These are phyloP conservation scores for Cyberlindnera samutprakarnensis DNA, from an alignment of 805 yeast species.

Conservation along the genomic window DNA sequence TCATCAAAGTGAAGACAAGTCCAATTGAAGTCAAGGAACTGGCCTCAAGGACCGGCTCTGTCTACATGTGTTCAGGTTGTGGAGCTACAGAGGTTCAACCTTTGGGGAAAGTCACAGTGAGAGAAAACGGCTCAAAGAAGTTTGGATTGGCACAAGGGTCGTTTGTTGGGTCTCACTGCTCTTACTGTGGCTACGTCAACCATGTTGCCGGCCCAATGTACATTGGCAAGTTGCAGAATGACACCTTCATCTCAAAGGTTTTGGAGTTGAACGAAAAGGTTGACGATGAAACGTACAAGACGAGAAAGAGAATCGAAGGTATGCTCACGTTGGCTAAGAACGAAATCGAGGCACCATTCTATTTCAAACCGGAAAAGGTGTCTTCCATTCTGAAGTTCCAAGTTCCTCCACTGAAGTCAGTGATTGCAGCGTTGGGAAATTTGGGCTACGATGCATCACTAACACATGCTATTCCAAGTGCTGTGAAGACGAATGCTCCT, in stretches of 20 bases:
- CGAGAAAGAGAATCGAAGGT: constrained; percentile 80
- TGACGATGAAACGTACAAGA: constrained; percentile 57
- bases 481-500: constrained; percentile 87
- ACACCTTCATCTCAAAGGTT: constrained; percentile 56
- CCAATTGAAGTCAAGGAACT: constrained; percentile 79
- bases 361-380: constrained; percentile 71
- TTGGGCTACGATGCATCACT: constrained; percentile 76
- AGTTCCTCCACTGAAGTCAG: constrained; percentile 68
- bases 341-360: constrained; percentile 73
- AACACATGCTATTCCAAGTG: constrained; percentile 83
- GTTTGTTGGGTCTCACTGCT: constrained; percentile 51
- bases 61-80: constrained; percentile 85
- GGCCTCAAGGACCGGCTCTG: constrained; percentile 68
- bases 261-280: constrained; percentile 45
- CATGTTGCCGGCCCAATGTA: constrained; percentile 97
- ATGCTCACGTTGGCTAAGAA: constrained; percentile 80
- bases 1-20: constrained; percentile 67
- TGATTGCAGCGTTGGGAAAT: constrained; percentile 77
- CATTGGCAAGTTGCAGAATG: constrained; percentile 72
- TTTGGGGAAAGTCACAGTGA: constrained; percentile 53
- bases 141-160: constrained; percentile 63
- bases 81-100: constrained; percentile 64
- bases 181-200: constrained; percentile 58
- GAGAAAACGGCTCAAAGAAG: constrained; percentile 37
- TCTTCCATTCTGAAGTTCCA: constrained; percentile 73